Evolutionary conservation across 495 filamentous ascomycete genomes (phyloP), one percentile per base, ranked within the genome.

Genomic region (Thozetella sp.): DNA sequence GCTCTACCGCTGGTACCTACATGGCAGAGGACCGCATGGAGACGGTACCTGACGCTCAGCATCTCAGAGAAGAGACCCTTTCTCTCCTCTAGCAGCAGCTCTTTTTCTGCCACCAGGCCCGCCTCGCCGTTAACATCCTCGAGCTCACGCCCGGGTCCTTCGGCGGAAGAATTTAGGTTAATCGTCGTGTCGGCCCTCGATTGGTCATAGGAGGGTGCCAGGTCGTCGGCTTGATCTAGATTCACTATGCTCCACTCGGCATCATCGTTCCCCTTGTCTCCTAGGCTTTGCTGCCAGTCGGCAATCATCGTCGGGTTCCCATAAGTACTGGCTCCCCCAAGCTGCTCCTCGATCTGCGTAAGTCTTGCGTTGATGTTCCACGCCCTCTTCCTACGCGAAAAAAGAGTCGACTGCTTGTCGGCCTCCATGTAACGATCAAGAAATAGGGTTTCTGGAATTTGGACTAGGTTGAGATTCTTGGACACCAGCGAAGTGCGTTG

Each of bases 21-120:
- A 67, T 99, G 96, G 53, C 97, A 91, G 71, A 98, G 94, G 22
- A 97, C 90, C 0, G 95, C 91, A 57, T 96, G 91, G 13, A 99
- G 85, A n/a, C 83, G 86, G 71, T 97, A 99, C 2, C 86, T 80
- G 22, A 91, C 71, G 22, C 85, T 69, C 26, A 76, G 78, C 62
- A 83, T 72, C 56, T 81, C 80, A 2, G 70, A 74, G 63, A 93
- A 96, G 60, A 92, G 83, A 27, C 64, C 76, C n/a, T 79, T 68
- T n/a, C 90, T 63, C 27, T 80, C 76, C n/a, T 54, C 51, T 2
- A 25, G 19, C 24, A 68, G 34, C 3, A 34, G 23, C 23, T 48
- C 34, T 25, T 55, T 53, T 46, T 64, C 58, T 2, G 17, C 50
- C 13, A 55, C 40, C 2, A 70, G 58, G 17, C 37, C 20, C 13